Evolutionary conservation across 768 basidiomycete species (phyloP).

Genomic region (Russula sp.): DNA sequence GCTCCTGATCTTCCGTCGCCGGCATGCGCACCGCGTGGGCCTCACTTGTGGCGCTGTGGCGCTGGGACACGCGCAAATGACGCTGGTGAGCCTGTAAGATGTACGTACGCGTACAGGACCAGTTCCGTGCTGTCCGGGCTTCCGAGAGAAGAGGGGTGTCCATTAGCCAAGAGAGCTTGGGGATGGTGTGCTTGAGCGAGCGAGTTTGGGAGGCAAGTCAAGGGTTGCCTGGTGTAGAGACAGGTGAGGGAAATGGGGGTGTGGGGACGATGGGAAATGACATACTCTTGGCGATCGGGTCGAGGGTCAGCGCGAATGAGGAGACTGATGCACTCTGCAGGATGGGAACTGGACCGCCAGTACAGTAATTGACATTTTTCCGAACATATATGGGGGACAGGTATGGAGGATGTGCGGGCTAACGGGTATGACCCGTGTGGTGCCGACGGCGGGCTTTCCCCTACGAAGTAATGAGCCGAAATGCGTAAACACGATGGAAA

Average conservation of each 20-base stretch:
- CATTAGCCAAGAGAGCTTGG: slow-evolving; percentile 30
- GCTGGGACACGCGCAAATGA: slow-evolving; percentile 44
- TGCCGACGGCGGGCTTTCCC: slow-evolving; percentile 9
- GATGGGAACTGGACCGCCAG: slow-evolving; percentile 16
- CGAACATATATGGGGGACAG: slow-evolving; percentile 65
- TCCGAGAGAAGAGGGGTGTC: slow-evolving; percentile 20
- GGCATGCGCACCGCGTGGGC: slow-evolving; percentile 44
- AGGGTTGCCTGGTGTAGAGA: slow-evolving; percentile 32
- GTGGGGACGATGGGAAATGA: slow-evolving; percentile 35
- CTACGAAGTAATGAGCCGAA: slow-evolving; percentile 3
- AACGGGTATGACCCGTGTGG: slow-evolving; percentile 41
- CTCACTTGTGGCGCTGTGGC: slow-evolving; percentile 51
- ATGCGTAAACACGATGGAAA: not conserved
- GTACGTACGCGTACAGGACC: slow-evolving; percentile 82
- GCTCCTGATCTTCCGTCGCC: slow-evolving; percentile 29
- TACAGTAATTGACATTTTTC: slow-evolving; percentile 57
- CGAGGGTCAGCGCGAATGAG: slow-evolving; percentile 38
- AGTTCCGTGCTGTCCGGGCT: slow-evolving; percentile 45
- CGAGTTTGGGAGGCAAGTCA: slow-evolving; percentile 29
- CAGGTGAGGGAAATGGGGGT: slow-evolving; percentile 33
- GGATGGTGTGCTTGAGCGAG: slow-evolving; percentile 33
- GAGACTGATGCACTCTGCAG: slow-evolving; percentile 36
- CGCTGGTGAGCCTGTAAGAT: slow-evolving; percentile 61
- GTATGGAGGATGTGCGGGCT: slow-evolving; percentile 43
- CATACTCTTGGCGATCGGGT: slow-evolving; percentile 37